Percentiles rank a stretch among this genome's conserved stretches.
Evolutionary conservation across 1,284 basidiomycete species (phyloP).

Genomic region (Cystobasidium sp.): DNA sequence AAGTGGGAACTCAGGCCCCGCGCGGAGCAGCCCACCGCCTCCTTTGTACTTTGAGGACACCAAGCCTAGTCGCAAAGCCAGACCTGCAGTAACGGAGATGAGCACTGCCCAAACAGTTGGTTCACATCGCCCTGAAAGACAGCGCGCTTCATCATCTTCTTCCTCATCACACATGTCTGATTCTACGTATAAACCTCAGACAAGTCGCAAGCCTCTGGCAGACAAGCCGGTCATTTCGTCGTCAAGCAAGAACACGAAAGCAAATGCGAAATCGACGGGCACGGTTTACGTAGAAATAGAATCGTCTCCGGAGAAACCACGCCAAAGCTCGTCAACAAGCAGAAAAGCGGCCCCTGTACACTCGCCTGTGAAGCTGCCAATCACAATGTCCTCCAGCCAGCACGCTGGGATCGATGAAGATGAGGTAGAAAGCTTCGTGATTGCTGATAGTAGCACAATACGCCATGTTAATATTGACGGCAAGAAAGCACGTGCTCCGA

Average conservation of each 20-base stretch:
- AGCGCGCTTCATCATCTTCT: neutral
- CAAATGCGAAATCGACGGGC: neutral
- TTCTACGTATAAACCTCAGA: no score
- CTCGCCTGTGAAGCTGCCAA: neutral
- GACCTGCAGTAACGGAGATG: neutral
- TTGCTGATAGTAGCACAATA: neutral
- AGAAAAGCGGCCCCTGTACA: no score
- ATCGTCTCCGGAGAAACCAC: conserved; percentile 1
- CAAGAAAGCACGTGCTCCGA: neutral
- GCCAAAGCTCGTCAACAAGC: no score
- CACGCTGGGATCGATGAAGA: neutral
- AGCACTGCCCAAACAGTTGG: neutral
- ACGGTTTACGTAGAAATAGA: neutral
- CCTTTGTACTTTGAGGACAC: no score
- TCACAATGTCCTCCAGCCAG: neutral
- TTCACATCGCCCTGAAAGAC: neutral
- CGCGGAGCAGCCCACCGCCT: neutral
- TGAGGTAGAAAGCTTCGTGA: neutral
- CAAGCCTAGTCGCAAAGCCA: neutral
- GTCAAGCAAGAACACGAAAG: neutral
- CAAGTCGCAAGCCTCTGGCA: neutral
- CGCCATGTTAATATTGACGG: neutral
- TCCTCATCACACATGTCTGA: no score
- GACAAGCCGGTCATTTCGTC: neutral
- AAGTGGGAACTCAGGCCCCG: neutral